Evolutionary conservation across 2,329 filamentous ascomycete genomes (phyloP), one percentile per base, ranked within the genome.

Genomic region (Raffaelea albimanens): DNA sequence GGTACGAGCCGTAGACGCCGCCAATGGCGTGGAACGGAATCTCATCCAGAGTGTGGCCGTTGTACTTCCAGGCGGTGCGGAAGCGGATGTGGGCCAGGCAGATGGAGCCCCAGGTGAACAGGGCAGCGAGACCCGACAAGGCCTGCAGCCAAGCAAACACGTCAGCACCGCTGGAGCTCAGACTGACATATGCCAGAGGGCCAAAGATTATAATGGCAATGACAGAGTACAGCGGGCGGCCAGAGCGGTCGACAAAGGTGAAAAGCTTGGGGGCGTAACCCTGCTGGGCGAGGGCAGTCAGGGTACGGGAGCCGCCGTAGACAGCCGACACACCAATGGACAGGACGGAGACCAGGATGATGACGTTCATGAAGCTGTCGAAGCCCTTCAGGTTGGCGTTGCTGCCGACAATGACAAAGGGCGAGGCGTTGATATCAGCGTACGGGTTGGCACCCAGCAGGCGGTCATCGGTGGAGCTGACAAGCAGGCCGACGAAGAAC

Each of bases 71-170:
- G 0, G 80, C 82, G 2, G 63, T 57, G 33, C 82, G 78, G 71
- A 85, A 84, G 19, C 82, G 79, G 58, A 86, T 83, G 56, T 86
- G 83, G 2, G 79, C 72, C 3, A 82, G 64, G 56, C 80, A 84
- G 56, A 85, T 83, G 36, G 77, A 82, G 18, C 74, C 80, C 82
- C 82, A 87, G 11, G 80, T 80, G 60, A 83, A 84, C 40, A 86
- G 69, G 13, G 78, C 75, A 11, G 76, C 75, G 4, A 86, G 67
- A 45, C 78, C 82, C 0, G 80, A 83, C 16, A 86, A 66, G 9
- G 81, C 76, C 22, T 78, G 70, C 3, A 87, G 71, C 83, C 83
- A 86, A 56, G 73, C 68, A 50, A 86, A 83, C 20, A 84, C 71
- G 0, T 63, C 65, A 1, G 58, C 60, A 20, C 75, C 75, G 1